These are phyloP conservation scores for Curvularia eragrostidis DNA, from an alignment of 2,329 filamentous ascomycete genomes.

Conservation along the genomic window DNA sequence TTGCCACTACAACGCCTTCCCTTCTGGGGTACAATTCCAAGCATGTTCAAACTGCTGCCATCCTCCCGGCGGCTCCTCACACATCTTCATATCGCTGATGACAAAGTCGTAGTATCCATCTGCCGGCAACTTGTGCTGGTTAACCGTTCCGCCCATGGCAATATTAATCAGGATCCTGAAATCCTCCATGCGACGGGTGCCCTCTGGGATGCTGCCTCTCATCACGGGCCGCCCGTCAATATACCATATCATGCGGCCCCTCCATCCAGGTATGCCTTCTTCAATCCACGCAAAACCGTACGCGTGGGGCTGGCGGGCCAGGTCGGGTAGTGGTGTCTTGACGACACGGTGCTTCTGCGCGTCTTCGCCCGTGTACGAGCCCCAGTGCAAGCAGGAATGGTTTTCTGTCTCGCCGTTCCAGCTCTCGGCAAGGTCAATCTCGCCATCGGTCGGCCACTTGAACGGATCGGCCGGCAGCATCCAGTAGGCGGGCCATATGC, in stretches of 20 bases:
- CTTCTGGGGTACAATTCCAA: slow-evolving; percentile 52
- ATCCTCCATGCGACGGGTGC: slow-evolving; percentile 63
- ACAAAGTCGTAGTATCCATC: slow-evolving; percentile 66
- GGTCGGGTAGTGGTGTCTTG: slow-evolving; percentile 59
- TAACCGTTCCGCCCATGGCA: slow-evolving; percentile 69
- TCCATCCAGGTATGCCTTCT: slow-evolving; percentile 51
- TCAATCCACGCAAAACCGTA: slow-evolving; percentile 66
- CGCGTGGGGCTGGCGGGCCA: slow-evolving; percentile 56
- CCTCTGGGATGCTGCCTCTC: slow-evolving; percentile 61
- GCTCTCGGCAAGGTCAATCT: slow-evolving; percentile 67
- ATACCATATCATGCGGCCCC: slow-evolving; percentile 64
- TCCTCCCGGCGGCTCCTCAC: slow-evolving; percentile 61
- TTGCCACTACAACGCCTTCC: slow-evolving; percentile 36
- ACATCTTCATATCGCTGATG: slow-evolving; percentile 60
- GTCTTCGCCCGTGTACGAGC: slow-evolving; percentile 61
- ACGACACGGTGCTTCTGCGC: slow-evolving; percentile 64
- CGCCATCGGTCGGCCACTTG: slow-evolving; percentile 65
- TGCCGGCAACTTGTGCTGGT: slow-evolving; percentile 58
- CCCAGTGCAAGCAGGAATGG: slow-evolving; percentile 66
- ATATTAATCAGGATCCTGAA: slow-evolving; percentile 65
- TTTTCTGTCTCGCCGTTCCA: slow-evolving; percentile 66
- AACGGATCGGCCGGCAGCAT: slow-evolving; percentile 65
- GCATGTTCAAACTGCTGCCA: slow-evolving; percentile 63
- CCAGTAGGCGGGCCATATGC: slow-evolving; percentile 70
- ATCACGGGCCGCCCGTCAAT: slow-evolving; percentile 65